Conservation (phyloP, 2,329 filamentous ascomycete genomes). For the Colletotrichum tofieldiae region DNA sequence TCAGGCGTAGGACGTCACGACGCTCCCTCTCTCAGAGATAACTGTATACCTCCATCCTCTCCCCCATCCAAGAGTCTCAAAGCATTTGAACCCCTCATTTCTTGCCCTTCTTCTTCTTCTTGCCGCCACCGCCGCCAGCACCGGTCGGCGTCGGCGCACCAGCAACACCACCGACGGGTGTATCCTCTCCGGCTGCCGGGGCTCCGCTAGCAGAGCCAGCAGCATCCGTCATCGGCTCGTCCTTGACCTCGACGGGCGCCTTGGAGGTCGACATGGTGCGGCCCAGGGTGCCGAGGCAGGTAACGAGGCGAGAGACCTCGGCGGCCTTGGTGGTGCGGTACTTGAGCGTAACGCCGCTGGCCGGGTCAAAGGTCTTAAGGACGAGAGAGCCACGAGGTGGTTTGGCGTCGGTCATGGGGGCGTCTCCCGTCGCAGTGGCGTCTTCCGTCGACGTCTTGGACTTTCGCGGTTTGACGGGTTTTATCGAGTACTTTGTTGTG, state of each 20-base stretch:
- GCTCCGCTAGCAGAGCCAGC: conserved; percentile 44
- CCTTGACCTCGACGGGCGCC: conserved; percentile 63
- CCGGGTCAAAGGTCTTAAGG: conserved; percentile 91
- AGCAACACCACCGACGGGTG: conserved; percentile 25
- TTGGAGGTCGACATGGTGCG: conserved; percentile 66
- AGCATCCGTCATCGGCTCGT: conserved; percentile 61
- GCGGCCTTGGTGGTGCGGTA: conserved; percentile 93
- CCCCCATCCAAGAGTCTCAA: not conserved
- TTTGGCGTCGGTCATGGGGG: conserved; percentile 53
- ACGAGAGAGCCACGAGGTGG: conserved; percentile 79
- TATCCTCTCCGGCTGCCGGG: conserved; percentile 47
- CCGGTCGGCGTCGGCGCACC: conserved; percentile 48
- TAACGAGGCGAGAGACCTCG: conserved; percentile 88
- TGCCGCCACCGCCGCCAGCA: conserved; percentile 61
- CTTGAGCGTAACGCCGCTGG: conserved; percentile 86
- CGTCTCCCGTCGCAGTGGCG: conserved; percentile 50
- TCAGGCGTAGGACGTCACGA: not conserved
- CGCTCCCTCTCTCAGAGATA: not conserved
- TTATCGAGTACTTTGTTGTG: conserved; percentile 91
- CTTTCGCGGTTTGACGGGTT: conserved; percentile 56
- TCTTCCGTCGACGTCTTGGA: conserved; percentile 45
- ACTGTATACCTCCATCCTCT: not conserved
- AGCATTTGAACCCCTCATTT: conserved; percentile 61
- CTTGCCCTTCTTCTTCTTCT: conserved; percentile 82
- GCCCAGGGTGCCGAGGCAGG: conserved; percentile 82